These are phyloP conservation scores for Gymnopus androsaceus DNA, from an alignment of 1,284 basidiomycete genomes.

Conservation along the genomic window DNA sequence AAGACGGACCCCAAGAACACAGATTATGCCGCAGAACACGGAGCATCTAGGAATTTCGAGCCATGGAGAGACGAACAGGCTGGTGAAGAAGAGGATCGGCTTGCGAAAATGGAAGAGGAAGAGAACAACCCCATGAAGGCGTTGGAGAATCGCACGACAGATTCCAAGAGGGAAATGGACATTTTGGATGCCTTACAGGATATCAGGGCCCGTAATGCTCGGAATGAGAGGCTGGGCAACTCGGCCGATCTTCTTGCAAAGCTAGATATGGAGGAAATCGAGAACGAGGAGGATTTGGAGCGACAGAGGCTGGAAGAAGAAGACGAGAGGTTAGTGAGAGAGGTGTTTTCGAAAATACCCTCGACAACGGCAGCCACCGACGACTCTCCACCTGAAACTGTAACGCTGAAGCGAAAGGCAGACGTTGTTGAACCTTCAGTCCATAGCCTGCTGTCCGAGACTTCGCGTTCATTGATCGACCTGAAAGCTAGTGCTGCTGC, in stretches of 20 bases:
- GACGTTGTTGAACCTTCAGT: constrained; percentile 70
- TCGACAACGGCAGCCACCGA: constrained; percentile 22
- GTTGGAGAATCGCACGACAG: constrained; percentile 88
- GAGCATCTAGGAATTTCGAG: constrained; percentile 93
- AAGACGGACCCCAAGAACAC: constrained; percentile 99
- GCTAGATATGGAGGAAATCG: constrained; percentile 61
- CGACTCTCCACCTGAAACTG: constrained; percentile 28
- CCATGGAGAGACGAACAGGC: constrained; percentile 83
- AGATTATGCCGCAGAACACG: constrained; percentile 90
- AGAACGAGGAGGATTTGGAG: constrained; percentile 71
- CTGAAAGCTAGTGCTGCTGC: constrained; percentile 40
- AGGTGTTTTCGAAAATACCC: constrained; percentile 79
- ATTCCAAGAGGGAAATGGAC: constrained; percentile 98
- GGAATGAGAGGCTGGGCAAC: constrained; percentile 81
- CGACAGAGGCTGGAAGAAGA: constrained; percentile 78
- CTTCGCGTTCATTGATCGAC: constrained; percentile 66
- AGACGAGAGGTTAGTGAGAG: constrained; percentile 85
- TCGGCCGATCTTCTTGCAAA: constrained; percentile 62
- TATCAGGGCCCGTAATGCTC: constrained; percentile 89
- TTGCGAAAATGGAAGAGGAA: constrained; percentile 81
- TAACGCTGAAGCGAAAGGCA: constrained; percentile 82
- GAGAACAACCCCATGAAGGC: constrained; percentile 97
- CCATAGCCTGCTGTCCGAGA: constrained; percentile 70
- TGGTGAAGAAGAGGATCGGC: constrained; percentile 73
- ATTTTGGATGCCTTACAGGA: constrained; percentile 95